Base-by-base conservation (phyloP, 2,329 filamentous ascomycete species). In the Aspergillus glaucus region DNA sequence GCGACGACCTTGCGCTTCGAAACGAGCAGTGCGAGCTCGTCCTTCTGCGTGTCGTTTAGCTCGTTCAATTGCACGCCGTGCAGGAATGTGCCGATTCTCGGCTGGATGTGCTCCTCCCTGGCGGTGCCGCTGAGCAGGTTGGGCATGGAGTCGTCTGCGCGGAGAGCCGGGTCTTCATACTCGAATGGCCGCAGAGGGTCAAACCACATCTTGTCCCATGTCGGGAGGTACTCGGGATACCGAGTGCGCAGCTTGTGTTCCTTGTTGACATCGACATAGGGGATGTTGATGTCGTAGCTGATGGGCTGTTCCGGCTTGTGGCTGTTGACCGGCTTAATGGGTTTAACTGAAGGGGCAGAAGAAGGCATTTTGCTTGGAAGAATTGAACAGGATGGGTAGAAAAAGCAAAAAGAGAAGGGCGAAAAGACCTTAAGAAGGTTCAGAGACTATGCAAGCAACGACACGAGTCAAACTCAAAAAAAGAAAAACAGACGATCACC, bases 1-100 rank as follows among this genome's bases (percentile, higher is more conserved):
- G 75, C 74, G 10, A 75, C 67, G 14, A 78, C 73, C 45, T 75
- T 75, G 51, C 86, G 81, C 69, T 88, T 78, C 9, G 87, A 84
- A 9, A 90, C 85, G 54, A 86, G 82, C 19, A 85, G 79, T 1
- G 75, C 76, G 9, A 79, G 71, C 55, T 78, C 76, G 48, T 79
- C 75, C 47, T 76, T 76, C 42, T 73, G 73, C 6, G 69, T 62
- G 39, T 74, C 67, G 1, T 69, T 71, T 6, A 79, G 68, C 36
- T 72, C 62, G 59, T 67, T 75, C 47, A 79, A 57, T 50, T 79
- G 76, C 32, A 79, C 59, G 21, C 70, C 70, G 49, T 70, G 62
- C 28, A 75, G 48, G 19, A 72, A 56, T 41, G 63, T 71, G 45
- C 72, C 72, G 47, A 74, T 65, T 43, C 57, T 62, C n/a, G 71